Base-by-base conservation (phyloP, 768 basidiomycete species). In the Leccinum longicurvipes region DNA sequence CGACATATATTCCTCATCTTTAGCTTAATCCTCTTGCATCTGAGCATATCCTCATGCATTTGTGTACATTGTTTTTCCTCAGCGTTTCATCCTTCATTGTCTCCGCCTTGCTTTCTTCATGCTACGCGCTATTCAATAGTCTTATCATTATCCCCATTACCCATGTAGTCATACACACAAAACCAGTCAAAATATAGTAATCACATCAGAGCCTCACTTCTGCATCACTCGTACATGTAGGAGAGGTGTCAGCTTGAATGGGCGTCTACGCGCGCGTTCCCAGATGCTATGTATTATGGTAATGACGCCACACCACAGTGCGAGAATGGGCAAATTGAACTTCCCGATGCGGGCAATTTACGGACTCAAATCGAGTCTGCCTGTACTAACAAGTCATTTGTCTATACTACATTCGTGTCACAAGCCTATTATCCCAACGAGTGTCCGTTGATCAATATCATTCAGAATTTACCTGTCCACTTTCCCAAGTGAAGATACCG, bases 391-490 rank as follows among this genome's bases (percentile, higher is more conserved):
- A 31, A 31, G 11, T 31, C 12, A 31, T 31, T 14, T 31, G 5
- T 31, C 31, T 7, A 14, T 31, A 31, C 11, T 19, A 39, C n/a
- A 19, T 19, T 39, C n/a, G 1, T 39, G 36, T 39, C 10, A 39
- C 11, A 21, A 21, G n/a, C n/a, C n/a, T 5, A 41, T 41, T 41
- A 19, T 6, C 19, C 39, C 39, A 41, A 27, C 28, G 19, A n/a
- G 19, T 5, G n/a, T 19, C 12, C 2, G 10, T 44, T 21, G 21
- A 47, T 29, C 24, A 3, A 12, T 24, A n/a, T 49, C 44, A 19
- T 28, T 66, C 67, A 81, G 54, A 75, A 77, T 54, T 74, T 80
- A 24, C 79, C 78, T 64, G 64, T 64, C 39, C 77, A 46, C 47
- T 64, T 70, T 19, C 72, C 64, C 17, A 80, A 64, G 29, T 77